Evolutionary conservation across 129 eudicot genomes (phyloP), one percentile per base, ranked within the genome.

Genomic region (Flaveria trinervia): DNA sequence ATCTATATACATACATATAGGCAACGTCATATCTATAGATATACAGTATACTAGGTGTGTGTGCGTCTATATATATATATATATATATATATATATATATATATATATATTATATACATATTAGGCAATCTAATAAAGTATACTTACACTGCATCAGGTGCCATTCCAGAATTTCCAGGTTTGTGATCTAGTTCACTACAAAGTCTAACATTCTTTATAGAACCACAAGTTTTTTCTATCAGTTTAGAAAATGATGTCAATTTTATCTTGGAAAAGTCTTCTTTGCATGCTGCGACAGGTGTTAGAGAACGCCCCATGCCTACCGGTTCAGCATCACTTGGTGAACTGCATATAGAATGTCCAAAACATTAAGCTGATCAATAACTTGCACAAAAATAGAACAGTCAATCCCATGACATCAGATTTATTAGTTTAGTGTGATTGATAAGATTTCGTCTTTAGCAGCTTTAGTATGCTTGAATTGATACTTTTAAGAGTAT

Each of bases 141-240:
- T 36, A 81, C 84, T 82, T 87, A 93, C 98, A 89, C 96, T 79
- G 98, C 97, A 94, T 94, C 98, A 60, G 97, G 98, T 28, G 98
- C 98, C 86, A 94, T 95, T 76, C 97, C 97, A 80, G 79, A 83
- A 84, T 73, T 87, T 61, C 93, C 97, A 62, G 96, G 77, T 82
- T 82, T 91, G 70, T 87, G 92, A 81, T 85, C 93, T 16, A 87
- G 78, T 75, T 89, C 97, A 65, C 91, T 80, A 70, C 81, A 87
- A 45, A 94, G 89, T 62, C 97, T 85, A 22, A 94, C 98, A 77
- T 91, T 79, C 84, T 85, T 91, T 73, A 94, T 83, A 1, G 83
- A 85, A 68, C 93, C 86, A 81, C 97, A 89, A 12, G 97, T 94
- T 79, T 82, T 81, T 80, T 94, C 93, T 13, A 94, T 87, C 70